Evolutionary conservation across 2,329 filamentous ascomycete genomes (phyloP).

Genomic region (Ophiostoma triangulosporum): DNA sequence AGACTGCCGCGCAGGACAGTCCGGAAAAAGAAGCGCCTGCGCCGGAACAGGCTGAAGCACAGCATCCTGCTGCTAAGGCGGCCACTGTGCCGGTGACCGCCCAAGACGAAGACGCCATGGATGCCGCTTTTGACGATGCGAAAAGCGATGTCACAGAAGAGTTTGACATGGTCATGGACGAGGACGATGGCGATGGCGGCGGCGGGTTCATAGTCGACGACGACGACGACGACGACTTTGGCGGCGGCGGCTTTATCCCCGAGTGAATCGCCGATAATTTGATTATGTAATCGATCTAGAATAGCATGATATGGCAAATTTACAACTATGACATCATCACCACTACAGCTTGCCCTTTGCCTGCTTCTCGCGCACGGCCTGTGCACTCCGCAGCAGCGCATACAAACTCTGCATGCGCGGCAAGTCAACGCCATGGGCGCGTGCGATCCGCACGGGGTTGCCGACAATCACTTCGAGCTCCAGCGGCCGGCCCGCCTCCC

Average conservation of each 20-base stretch:
- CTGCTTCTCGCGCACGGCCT: slow-evolving; percentile 32
- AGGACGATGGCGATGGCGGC: slow-evolving; percentile 17
- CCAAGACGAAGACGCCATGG: background rate
- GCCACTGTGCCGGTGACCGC: background rate
- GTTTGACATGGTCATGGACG: slow-evolving; percentile 19
- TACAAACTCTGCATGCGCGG: slow-evolving; percentile 54
- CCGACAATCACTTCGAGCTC: slow-evolving; percentile 62
- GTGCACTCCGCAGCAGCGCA: slow-evolving; percentile 49
- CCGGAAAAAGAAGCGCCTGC: background rate
- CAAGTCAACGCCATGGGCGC: slow-evolving; percentile 49
- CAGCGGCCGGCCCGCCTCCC: slow-evolving; percentile 51
- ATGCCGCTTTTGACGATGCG: slow-evolving; percentile 11
- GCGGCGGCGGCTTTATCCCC: slow-evolving; percentile 5
- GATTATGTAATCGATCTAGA: too few relatives aligned
- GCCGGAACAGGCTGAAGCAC: background rate
- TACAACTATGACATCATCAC: background rate
- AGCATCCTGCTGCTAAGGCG: background rate
- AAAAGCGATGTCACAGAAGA: slow-evolving; percentile 20
- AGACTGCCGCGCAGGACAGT: background rate
- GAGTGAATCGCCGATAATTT: too few relatives aligned
- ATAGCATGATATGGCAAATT: background rate
- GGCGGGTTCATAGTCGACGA: slow-evolving; percentile 18
- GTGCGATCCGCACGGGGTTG: slow-evolving; percentile 53
- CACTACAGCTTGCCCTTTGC: slow-evolving; percentile 26
- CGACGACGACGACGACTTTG: slow-evolving; percentile 1